Conservation (phyloP, 345 rosid genomes). For the Orychophragmus violaceus region DNA sequence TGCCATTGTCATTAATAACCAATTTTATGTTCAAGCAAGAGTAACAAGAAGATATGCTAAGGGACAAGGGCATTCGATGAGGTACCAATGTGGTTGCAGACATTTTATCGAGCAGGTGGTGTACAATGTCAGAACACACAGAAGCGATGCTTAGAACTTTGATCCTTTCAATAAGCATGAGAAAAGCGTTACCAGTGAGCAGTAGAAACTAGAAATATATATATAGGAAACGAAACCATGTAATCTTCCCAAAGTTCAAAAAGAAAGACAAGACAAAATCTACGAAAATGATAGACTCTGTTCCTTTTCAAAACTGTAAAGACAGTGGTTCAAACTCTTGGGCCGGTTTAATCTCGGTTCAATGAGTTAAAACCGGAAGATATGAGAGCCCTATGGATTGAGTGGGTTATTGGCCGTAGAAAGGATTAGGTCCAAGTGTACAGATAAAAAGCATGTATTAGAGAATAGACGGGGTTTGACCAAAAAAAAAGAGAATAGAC, state of each 20-base stretch:
- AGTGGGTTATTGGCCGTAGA: too few species aligned
- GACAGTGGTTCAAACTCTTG: background rate
- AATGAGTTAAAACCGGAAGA: too few species aligned
- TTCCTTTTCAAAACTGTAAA: background rate
- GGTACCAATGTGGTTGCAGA: background rate
- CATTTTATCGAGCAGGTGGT: slow-evolving; percentile 27
- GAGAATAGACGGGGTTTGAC: too few species aligned
- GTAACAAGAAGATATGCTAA: too few species aligned
- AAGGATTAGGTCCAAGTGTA: too few species aligned
- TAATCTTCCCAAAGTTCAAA: background rate
- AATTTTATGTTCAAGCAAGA: background rate
- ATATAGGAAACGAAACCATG: background rate
- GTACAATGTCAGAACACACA: background rate
- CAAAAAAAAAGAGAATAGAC: too few species aligned
- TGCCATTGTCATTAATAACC: background rate
- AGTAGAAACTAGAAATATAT: background rate
- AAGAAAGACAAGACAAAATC: background rate
- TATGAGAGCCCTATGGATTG: too few species aligned
- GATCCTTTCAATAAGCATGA: background rate
- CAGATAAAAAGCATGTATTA: too few species aligned
- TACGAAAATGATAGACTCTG: background rate
- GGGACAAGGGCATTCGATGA: background rate
- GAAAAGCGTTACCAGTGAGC: background rate
- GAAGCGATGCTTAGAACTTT: background rate
- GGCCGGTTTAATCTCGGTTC: background rate